Evolutionary conservation across 202 grass and related monocot species (phyloP).

Genomic region (Setaria italica): DNA sequence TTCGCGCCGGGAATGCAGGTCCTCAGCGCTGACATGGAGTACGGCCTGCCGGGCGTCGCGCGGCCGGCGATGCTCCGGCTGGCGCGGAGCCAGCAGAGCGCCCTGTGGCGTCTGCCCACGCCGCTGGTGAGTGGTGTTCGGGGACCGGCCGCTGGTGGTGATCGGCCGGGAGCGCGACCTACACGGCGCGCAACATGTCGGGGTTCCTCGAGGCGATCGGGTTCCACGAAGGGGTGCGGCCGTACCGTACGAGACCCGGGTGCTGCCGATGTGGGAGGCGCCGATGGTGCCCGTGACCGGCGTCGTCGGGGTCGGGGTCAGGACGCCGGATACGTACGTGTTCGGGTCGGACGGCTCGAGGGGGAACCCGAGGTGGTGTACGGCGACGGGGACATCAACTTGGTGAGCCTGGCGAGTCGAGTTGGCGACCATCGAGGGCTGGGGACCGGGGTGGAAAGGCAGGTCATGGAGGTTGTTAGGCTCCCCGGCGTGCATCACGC

Average conservation of each 20-base stretch:
- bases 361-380: slow-evolving; percentile 43
- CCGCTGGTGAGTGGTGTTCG: slow-evolving; percentile 47
- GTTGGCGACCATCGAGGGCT: too few relatives aligned
- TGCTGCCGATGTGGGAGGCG: slow-evolving; percentile 55
- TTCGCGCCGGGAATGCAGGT: slow-evolving; percentile 47
- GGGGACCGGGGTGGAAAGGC: too few relatives aligned
- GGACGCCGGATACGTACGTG: slow-evolving; percentile 56
- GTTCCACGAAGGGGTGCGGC: slow-evolving; percentile 52
- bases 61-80: slow-evolving; percentile 36
- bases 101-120: slow-evolving; percentile 72
- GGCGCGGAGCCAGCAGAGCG: slow-evolving; percentile 63
- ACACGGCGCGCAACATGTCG: slow-evolving; percentile 47
- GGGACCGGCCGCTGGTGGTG: slow-evolving; percentile 52
- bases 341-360: slow-evolving; percentile 50
- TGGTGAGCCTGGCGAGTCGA: too few relatives aligned
- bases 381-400: too few relatives aligned
- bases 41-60: slow-evolving; percentile 39
- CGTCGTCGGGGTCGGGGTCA: slow-evolving; percentile 58
- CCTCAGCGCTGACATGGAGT: slow-evolving; percentile 41
- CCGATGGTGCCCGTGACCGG: slow-evolving; percentile 71
- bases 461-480: too few relatives aligned
- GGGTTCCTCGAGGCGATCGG: slow-evolving; percentile 70
- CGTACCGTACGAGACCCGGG: slow-evolving; percentile 53
- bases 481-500: too few relatives aligned
- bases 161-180: slow-evolving; percentile 29